These are phyloP conservation scores for Conoideocrella luteorostrata DNA, from an alignment of 2,329 filamentous ascomycete genomes.

Conservation along the genomic window DNA sequence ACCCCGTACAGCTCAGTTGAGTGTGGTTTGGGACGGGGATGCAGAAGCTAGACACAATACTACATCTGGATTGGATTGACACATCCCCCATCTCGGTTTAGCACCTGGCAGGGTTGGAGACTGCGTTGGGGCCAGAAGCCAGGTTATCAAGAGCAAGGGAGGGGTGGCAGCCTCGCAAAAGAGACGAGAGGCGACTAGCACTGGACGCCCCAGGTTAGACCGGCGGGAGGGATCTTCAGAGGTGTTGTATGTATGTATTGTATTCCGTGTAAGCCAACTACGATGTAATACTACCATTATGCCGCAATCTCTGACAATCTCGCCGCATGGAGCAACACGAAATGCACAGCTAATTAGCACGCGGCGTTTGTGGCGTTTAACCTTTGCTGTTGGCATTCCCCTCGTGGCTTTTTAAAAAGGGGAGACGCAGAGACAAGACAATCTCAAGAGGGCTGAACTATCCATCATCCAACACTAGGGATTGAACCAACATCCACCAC, in stretches of 20 bases:
- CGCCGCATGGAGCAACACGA: no score
- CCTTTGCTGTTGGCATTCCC: not conserved
- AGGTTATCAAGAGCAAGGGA: constrained; percentile 5
- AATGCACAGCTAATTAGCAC: not conserved
- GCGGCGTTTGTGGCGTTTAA: not conserved
- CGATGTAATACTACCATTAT: no score
- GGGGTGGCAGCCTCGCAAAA: constrained; percentile 2
- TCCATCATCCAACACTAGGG: no score
- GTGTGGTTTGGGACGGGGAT: no score
- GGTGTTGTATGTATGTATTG: no score
- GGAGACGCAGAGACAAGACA: not conserved
- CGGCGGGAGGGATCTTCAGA: not conserved
- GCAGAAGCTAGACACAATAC: not conserved
- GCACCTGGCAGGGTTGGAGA: not conserved
- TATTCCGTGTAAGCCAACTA: not conserved
- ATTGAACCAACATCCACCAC: no score
- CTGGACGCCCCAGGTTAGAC: not conserved
- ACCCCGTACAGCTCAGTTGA: not conserved
- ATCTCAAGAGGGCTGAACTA: not conserved
- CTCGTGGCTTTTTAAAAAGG: not conserved
- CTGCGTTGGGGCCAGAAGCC: not conserved
- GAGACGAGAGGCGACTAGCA: no score
- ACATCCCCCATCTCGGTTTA: not conserved
- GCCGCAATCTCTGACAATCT: no score
- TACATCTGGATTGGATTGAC: not conserved